Evolutionary conservation across 805 yeast genomes (phyloP).

Genomic region (Kazachstania martiniae): DNA sequence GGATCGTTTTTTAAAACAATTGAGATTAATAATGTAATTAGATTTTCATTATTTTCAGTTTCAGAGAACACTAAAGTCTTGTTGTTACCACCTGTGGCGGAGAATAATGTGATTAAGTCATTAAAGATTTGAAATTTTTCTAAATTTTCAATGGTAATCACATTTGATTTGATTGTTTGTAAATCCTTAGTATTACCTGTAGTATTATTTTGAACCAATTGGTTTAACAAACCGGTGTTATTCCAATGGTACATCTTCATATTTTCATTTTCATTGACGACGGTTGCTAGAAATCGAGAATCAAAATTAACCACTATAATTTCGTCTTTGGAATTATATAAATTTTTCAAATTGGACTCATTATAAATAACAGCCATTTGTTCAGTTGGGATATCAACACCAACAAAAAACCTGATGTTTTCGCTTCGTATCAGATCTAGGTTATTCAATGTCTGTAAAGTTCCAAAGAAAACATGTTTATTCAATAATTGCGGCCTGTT

Average conservation of each 20-base stretch:
- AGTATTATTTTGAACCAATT: background rate
- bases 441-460: conserved; percentile 33
- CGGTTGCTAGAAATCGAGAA: conserved; percentile 8
- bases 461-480: conserved; percentile 36
- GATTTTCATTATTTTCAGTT: conserved; percentile 20
- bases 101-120: conserved; percentile 21
- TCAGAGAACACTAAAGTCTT: conserved; percentile 17
- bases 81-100: conserved; percentile 10
- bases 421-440: conserved; percentile 27
- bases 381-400: conserved; percentile 27
- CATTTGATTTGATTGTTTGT: conserved; percentile 5
- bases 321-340: conserved; percentile 17
- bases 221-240: conserved; percentile 5
- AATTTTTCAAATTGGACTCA: too few relatives aligned
- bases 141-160: conserved; percentile 9
- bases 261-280: background rate
- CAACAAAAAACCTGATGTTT: conserved; percentile 31
- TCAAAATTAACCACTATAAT: conserved; percentile 29
- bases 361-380: conserved; percentile 21
- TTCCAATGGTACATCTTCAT: conserved; percentile 2
- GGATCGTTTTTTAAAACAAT: conserved; percentile 16
- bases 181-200: conserved; percentile 5
- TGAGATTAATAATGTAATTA: conserved; percentile 19
- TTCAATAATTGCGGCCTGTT: conserved; percentile 32
- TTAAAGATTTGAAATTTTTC: conserved; percentile 18